A percentile compares a stretch with the other conserved stretches of the same genome.
Conservation (phyloP, 345 rosid genomes). For the Viola odorata region DNA sequence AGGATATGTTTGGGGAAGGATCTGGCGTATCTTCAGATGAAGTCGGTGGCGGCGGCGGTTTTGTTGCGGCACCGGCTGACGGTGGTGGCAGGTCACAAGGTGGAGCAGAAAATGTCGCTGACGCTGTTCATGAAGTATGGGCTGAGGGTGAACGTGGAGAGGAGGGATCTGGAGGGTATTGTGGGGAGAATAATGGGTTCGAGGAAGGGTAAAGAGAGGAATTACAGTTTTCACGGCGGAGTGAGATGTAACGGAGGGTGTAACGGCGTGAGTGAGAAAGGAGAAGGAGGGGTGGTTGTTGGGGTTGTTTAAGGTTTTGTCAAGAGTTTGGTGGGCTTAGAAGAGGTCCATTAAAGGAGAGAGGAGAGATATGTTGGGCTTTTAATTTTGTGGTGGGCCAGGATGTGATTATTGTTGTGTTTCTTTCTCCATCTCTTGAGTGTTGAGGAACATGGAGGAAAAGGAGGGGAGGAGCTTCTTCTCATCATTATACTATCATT, state of each 20-base stretch:
- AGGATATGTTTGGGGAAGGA: constrained; percentile 83
- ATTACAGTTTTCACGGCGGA: not conserved
- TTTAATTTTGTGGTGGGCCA: constrained; percentile 5
- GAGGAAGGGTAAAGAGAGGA: constrained; percentile 17
- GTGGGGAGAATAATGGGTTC: constrained; percentile 21
- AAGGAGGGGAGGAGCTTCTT: no score
- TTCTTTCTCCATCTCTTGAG: no score
- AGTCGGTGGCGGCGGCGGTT: constrained; percentile 75
- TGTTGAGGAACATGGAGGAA: no score
- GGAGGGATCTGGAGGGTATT: constrained; percentile 47
- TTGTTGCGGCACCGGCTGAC: constrained; percentile 62
- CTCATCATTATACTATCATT: no score
- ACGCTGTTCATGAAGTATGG: constrained; percentile 90
- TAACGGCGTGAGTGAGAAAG: constrained; percentile 24
- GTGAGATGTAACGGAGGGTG: constrained; percentile 20
- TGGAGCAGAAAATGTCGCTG: constrained; percentile 97
- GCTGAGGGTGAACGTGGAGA: constrained; percentile 53
- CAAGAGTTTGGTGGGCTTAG: constrained; percentile 14
- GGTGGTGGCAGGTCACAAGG: constrained; percentile 64
- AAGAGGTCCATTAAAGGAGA: constrained; percentile 9
- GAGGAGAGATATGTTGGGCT: not conserved
- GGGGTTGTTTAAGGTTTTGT: constrained; percentile 23
- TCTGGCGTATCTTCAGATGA: constrained; percentile 87
- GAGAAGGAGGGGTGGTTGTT: constrained; percentile 11
- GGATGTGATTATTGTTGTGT: no score